phyloP scores from a whole-genome alignment of 2,329 filamentous ascomycete genomes.

The Alternaria sp. region DNA sequence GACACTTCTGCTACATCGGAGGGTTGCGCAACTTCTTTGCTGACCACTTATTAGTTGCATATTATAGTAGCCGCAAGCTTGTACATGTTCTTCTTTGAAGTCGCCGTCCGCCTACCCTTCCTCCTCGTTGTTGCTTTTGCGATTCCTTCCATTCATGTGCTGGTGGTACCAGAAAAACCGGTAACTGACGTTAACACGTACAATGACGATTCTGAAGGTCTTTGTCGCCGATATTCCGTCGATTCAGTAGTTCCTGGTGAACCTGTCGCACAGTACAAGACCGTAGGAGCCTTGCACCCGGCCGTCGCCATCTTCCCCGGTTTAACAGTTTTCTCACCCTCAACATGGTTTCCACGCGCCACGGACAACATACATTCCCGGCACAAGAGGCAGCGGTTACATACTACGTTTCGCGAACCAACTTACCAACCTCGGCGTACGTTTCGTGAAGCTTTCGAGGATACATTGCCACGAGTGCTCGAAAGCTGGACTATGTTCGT shows the following conservation, averaged over 20 bases:
- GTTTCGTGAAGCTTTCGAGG: constrained; percentile 1
- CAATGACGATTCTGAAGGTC: background rate
- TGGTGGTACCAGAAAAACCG: background rate
- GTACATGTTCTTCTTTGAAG: constrained; percentile 3
- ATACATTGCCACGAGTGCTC: background rate
- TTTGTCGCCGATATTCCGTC: background rate
- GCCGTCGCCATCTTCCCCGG: background rate
- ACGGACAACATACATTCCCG: background rate
- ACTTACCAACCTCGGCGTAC: background rate
- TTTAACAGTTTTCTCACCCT: background rate
- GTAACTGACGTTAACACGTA: fast-evolving
- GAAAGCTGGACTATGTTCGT: background rate
- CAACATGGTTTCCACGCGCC: background rate
- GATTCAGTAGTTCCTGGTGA: background rate
- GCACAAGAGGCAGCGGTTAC: background rate
- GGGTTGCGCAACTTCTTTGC: background rate
- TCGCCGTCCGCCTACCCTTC: background rate
- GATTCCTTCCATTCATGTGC: background rate
- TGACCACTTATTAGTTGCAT: background rate
- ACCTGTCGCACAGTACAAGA: background rate
- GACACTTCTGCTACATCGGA: background rate
- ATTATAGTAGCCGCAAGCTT: background rate
- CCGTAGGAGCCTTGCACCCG: background rate
- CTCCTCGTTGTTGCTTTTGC: background rate
- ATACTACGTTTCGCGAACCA: background rate